Evolutionary conservation across 1,139 yeast species (phyloP).

Genomic region (Wickerhamiella pararugosa): DNA sequence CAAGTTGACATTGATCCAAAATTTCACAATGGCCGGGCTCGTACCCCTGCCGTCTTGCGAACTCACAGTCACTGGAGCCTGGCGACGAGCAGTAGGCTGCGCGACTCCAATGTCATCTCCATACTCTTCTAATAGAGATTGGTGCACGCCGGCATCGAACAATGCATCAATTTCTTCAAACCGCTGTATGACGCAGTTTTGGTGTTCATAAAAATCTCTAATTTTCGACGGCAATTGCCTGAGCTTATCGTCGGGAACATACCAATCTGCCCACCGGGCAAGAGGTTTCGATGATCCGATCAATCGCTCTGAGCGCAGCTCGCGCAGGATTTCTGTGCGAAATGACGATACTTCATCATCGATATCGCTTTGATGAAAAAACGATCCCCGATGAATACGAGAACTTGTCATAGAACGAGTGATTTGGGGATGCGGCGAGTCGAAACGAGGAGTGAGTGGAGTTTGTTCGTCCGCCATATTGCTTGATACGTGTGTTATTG

Average conservation of each 20-base stretch:
- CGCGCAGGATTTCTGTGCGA: constrained; percentile 24
- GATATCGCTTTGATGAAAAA: background rate
- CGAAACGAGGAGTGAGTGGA: too few relatives aligned
- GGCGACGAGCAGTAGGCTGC: constrained; percentile 13
- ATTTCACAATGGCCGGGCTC: constrained; percentile 32
- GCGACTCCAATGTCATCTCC: constrained; percentile 28
- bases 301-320: constrained; percentile 39
- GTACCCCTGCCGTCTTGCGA: constrained; percentile 29
- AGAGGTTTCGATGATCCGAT: constrained; percentile 39
- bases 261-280: constrained; percentile 35
- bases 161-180: constrained; percentile 48
- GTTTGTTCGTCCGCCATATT: too few relatives aligned
- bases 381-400: too few relatives aligned
- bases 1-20: constrained; percentile 55
- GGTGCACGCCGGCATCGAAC: constrained; percentile 58
- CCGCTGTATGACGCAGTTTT: constrained; percentile 44
- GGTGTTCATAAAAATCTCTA: constrained; percentile 25
- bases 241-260: constrained; percentile 20
- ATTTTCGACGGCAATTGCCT: constrained; percentile 18
- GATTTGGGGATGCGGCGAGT: too few relatives aligned
- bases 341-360: constrained; percentile 7
- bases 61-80: constrained; percentile 13
- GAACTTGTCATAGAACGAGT: too few relatives aligned
- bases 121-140: constrained; percentile 48
- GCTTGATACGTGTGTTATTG: too few relatives aligned